A percentile compares a stretch with the other conserved stretches of the same genome.
Evolutionary conservation across 2,329 filamentous ascomycete genomes (phyloP).

Genomic region (Tolypocladium amazonense): DNA sequence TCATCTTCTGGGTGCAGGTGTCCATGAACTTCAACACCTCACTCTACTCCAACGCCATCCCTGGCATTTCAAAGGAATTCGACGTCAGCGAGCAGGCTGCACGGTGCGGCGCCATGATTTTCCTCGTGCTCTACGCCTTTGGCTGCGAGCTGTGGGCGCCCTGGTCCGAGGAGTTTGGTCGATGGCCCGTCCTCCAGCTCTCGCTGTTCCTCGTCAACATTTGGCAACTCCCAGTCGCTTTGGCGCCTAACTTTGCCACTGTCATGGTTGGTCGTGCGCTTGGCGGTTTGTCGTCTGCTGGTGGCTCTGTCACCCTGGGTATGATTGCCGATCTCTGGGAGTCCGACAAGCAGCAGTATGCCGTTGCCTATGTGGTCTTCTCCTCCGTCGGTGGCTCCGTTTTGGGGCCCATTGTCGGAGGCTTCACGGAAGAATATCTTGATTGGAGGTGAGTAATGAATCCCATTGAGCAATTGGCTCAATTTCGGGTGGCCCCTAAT

Average conservation of each 20-base stretch:
- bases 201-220: conserved; percentile 68
- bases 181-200: conserved; percentile 63
- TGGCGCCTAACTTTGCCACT: conserved; percentile 62
- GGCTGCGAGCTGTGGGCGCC: conserved; percentile 84
- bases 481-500: neutral
- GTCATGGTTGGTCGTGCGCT: conserved; percentile 61
- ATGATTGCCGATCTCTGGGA: conserved; percentile 71
- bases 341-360: conserved; percentile 60
- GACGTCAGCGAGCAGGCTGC: conserved; percentile 57
- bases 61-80: conserved; percentile 57
- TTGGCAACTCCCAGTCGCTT: conserved; percentile 61
- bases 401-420: conserved; percentile 68
- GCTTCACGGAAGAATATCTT: conserved; percentile 58
- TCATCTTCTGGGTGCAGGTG: conserved; percentile 64
- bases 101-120: conserved; percentile 65
- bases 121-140: conserved; percentile 71
- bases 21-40: conserved; percentile 76
- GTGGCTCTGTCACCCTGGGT: conserved; percentile 61
- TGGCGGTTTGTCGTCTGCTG: conserved; percentile 60
- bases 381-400: conserved; percentile 71
- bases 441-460: conserved; percentile 45
- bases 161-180: conserved; percentile 75
- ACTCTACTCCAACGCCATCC: conserved; percentile 59
- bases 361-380: conserved; percentile 67
- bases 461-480: neutral